These are phyloP conservation scores for Tylopilus vinaceipallidus DNA, from an alignment of 768 basidiomycete genomes.

Conservation along the genomic window DNA sequence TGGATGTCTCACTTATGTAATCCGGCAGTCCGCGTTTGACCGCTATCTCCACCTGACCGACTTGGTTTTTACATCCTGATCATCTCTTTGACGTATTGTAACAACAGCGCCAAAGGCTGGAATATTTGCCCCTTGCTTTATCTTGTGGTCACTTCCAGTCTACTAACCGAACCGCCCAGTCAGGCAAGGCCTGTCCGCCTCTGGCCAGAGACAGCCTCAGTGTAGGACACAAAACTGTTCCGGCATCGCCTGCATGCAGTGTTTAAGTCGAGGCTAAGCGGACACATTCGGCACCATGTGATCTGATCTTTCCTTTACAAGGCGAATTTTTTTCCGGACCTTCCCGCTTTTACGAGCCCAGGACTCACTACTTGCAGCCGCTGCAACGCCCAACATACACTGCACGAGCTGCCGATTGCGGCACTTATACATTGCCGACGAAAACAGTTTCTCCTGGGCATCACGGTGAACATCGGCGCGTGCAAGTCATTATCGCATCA, in stretches of 20 bases:
- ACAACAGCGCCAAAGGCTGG: neutral
- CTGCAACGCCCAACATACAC: neutral
- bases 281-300: neutral
- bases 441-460: neutral
- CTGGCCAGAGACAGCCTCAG: neutral
- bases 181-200: neutral
- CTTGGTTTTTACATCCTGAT: neutral
- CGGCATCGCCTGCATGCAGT: no score
- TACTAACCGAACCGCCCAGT: neutral
- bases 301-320: neutral
- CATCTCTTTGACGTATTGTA: neutral
- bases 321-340: neutral
- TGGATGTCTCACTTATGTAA: neutral
- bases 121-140: neutral
- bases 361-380: no score
- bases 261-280: neutral
- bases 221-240: no score
- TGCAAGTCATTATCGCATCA: no score
- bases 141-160: neutral
- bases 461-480: no score
- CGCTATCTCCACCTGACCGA: no score
- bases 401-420: neutral
- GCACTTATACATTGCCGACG: no score
- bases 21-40: neutral
- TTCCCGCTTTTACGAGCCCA: neutral